Conservation (phyloP, 192 early-diverging fungal species). For the Entophlyctis helioformis region DNA sequence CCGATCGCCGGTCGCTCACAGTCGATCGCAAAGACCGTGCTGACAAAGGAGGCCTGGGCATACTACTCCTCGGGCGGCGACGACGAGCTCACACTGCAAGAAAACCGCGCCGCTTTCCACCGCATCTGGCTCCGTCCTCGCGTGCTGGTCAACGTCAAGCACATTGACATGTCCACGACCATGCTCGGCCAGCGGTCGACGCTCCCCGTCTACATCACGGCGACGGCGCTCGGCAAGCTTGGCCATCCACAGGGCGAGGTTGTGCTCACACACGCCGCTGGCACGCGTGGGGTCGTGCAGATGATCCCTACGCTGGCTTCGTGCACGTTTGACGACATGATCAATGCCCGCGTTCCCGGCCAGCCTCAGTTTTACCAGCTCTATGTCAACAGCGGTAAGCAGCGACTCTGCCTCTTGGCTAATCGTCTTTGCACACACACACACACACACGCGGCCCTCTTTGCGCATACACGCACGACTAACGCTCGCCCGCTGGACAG, state of each 20-base stretch:
- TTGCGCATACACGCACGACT: no score
- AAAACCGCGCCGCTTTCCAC: slow-evolving; percentile 69
- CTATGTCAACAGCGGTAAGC: slow-evolving; percentile 30
- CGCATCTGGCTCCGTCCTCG: slow-evolving; percentile 53
- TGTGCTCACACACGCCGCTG: slow-evolving; percentile 45
- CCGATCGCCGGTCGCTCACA: no score
- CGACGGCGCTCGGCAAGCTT: slow-evolving; percentile 43
- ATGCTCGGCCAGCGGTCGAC: slow-evolving; percentile 17
- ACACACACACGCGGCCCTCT: no score
- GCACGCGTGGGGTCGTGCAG: slow-evolving; percentile 47
- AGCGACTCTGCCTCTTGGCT: neutral
- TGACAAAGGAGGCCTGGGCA: slow-evolving; percentile 61
- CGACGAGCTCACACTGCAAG: slow-evolving; percentile 69
- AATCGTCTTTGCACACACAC: no score
- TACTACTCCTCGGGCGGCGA: slow-evolving; percentile 75
- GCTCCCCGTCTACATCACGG: slow-evolving; percentile 43
- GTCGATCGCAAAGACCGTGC: slow-evolving; percentile 38
- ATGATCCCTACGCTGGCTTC: slow-evolving; percentile 70
- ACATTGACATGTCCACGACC: slow-evolving; percentile 22
- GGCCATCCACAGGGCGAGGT: slow-evolving; percentile 67
- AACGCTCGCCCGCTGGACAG: no score
- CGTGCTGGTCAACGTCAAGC: slow-evolving; percentile 34
- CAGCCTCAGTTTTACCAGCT: slow-evolving; percentile 44
- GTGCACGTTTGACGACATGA: slow-evolving; percentile 47
- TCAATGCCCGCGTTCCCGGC: slow-evolving; percentile 11